Evolutionary conservation across 2,329 filamentous ascomycete genomes (phyloP), one percentile per base, ranked within the genome.

Genomic region (Pseudocercospora fijiensis): DNA sequence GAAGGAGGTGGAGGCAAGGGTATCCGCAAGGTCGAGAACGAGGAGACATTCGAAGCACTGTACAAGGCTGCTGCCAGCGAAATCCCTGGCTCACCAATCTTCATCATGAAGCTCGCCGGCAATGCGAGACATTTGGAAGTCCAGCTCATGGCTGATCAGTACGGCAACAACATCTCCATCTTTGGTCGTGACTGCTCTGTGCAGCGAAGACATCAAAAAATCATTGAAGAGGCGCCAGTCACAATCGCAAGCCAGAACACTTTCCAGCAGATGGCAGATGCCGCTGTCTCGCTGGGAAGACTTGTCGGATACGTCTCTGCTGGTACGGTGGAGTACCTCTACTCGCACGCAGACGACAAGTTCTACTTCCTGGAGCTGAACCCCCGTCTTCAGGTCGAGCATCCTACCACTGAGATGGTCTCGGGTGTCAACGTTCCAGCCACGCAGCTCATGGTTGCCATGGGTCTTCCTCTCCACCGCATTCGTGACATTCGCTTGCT

Each of bases 351-450:
- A 18, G 95, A 99, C 72, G 92, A 98, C 85, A 95, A 96, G 80
- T 99, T 99, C 83, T 99, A 98, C 86, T 99, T 99, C 84, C 84
- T 99, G 69, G 95, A 99, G 82, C 82, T 99, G 76, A 99, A 99
- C 83, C 95, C 95, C 57, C 92, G 95, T 91, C 90, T 99, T 61
- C 95, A 99, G 82, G 95, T 99, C 80, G 95, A 99, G 86, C 95
- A 99, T 82, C 95, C 95, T 52, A 99, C 94, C 59, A 99, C 95
- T 27, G 95, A 99, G 79, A 99, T 99, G 95, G 95, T 99, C 69
- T 96, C 90, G 73, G 95, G 96, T 76, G 95, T 99, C 76, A 96
- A 98, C 80, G 80, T 99, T 77, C 95, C 95, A 57, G 95, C 96
- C 67, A 95, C 95, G 60, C 95, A 99, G 83, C 90, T 99, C 59